Base-by-base conservation (phyloP, 129 eudicot species). In the Lactuca saligna region DNA sequence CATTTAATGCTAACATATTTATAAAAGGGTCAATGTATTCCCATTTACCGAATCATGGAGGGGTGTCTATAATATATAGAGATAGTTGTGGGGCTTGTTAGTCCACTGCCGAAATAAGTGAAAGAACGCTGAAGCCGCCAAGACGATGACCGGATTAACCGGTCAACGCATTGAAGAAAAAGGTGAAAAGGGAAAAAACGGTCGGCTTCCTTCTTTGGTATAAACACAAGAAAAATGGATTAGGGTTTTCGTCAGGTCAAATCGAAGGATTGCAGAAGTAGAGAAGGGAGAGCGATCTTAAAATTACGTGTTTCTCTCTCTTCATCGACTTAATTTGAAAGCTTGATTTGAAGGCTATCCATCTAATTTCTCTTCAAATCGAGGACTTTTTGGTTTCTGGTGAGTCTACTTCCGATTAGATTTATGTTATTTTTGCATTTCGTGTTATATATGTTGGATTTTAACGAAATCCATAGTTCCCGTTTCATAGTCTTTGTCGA, bases 71-170 rank as follows among this genome's bases (percentile, higher is more conserved):
- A 16, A 4, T 16, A 17, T 5, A 72, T 0, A n/a, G 9, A 33
- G 41, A 61, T 15, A 35, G 70, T 63, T 54, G 16, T 0, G 54
- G 77, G 63, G 50, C 41, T 73, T 6, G 17, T 34, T 62, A 7
- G 33, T 53, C 54, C 17, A 61, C 38, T 16, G 13, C 4, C 35
- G 3, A 72, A 53, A 61, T 62, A 80, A 83, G 80, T 67, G 76
- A 81, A 81, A 66, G 44, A 55, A 61, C 64, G 76, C 61, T 35
- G 44, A 57, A 68, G 33, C 67, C 61, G 63, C 33, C 62, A 48
- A 63, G 69, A 63, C 49, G 73, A 51, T 71, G 54, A 80, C 87
- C 75, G 79, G 83, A 58, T 63, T 3, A 78, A 29, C 83, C 75
- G 83, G 86, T 82, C 68, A 82, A 39, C 42, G 38, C 69, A 5